Evolutionary conservation across 352 stramenopile species (phyloP).

Genomic region (Elongisporangium senticosum): DNA sequence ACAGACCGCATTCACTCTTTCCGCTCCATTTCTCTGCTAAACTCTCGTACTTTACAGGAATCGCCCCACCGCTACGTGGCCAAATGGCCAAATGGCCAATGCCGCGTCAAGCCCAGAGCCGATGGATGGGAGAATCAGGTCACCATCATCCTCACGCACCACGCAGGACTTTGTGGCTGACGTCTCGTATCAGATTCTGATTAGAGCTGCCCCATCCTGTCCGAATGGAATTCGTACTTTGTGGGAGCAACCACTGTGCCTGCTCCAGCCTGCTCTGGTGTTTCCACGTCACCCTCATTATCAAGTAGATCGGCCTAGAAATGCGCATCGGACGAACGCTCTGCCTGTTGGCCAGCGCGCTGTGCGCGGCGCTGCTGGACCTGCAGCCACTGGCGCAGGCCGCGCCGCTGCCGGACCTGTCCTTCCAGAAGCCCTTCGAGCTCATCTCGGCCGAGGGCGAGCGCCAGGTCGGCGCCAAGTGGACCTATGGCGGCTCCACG

Average conservation of each 20-base stretch:
- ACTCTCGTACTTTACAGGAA: no score
- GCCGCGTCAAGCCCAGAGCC: neutral
- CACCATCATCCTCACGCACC: no score
- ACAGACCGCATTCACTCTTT: neutral
- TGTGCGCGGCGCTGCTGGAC: slow-evolving; percentile 9
- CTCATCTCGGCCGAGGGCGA: slow-evolving; percentile 50
- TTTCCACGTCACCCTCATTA: neutral
- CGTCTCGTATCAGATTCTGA: neutral
- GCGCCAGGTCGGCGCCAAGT: slow-evolving; percentile 54
- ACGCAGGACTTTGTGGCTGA: neutral
- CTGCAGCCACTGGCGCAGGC: slow-evolving; percentile 14
- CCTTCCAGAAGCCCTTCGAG: slow-evolving; percentile 82
- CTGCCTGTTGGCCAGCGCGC: slow-evolving; percentile 15
- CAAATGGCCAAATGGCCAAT: neutral
- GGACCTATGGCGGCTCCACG: slow-evolving; percentile 50
- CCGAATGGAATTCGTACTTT: neutral
- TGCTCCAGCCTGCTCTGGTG: neutral
- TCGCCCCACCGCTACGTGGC: no score
- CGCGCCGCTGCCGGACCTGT: slow-evolving; percentile 43
- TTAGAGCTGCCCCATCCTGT: neutral
- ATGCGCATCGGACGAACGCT: slow-evolving; percentile 3
- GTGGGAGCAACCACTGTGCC: neutral
- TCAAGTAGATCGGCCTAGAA: neutral
- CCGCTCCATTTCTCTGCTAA: no score
- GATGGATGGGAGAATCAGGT: neutral